Percentiles rank a stretch among this genome's conserved stretches.
Evolutionary conservation across 805 yeast genomes (phyloP).

Genomic region (Scheffersomyces stipitis): DNA sequence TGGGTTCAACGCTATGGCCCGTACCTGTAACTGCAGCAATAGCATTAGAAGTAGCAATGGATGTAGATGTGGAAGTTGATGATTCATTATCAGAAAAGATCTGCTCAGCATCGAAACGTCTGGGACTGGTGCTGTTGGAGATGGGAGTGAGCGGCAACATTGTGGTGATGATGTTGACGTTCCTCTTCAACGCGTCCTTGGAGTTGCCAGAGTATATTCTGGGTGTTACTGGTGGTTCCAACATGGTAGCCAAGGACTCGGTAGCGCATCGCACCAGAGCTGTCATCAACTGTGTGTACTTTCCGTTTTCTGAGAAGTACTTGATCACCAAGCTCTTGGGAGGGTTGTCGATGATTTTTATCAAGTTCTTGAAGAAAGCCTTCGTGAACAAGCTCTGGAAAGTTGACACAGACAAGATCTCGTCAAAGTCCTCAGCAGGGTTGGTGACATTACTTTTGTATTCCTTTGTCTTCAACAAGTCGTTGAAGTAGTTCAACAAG

Average conservation of each 20-base stretch:
- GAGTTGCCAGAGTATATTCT: conserved; percentile 12
- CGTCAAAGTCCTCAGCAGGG: conserved; percentile 18
- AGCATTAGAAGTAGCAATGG: too few relatives aligned
- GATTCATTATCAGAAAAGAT: conserved; percentile 1
- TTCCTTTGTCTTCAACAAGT: conserved; percentile 11
- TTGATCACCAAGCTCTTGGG: conserved; percentile 48
- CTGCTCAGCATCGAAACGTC: conserved; percentile 9
- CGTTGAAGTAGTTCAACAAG: conserved; percentile 19
- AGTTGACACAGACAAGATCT: conserved; percentile 15
- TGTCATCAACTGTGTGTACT: conserved; percentile 37
- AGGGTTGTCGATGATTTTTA: conserved; percentile 42
- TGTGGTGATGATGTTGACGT: conserved; percentile 1
- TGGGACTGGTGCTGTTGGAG: conserved; percentile 28
- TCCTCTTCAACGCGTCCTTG: not conserved
- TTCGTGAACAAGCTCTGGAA: conserved; percentile 17
- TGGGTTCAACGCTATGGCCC: conserved; percentile 4
- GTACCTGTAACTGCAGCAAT: not conserved
- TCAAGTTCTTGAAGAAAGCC: conserved; percentile 22
- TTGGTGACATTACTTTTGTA: conserved; percentile 21
- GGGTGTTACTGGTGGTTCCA: conserved; percentile 34
- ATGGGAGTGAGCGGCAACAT: conserved; percentile 16
- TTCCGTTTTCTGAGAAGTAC: conserved; percentile 40
- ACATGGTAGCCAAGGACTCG: conserved; percentile 18
- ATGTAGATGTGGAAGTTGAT: not conserved
- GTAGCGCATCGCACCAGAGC: conserved; percentile 32